phyloP scores from a whole-genome alignment of 345 rosid genomes.

The Salix brachista region DNA sequence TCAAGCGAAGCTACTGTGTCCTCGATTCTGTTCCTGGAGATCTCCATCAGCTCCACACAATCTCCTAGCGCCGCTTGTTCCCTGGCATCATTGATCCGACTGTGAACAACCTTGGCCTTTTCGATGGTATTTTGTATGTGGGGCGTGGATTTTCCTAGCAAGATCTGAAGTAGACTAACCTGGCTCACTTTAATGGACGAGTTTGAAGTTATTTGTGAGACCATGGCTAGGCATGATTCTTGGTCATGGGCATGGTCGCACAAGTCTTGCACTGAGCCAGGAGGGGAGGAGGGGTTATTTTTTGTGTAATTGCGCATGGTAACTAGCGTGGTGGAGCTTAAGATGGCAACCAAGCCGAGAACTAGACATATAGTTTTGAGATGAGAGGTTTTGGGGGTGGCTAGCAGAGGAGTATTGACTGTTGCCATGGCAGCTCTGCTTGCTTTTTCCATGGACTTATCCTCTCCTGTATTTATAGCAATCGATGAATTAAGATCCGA shows the following conservation, averaged over 20 bases:
- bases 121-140: constrained; percentile 21
- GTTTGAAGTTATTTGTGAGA: constrained; percentile 31
- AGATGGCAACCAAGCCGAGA: constrained; percentile 38
- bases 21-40: constrained; percentile 41
- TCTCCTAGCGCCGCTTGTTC: constrained; percentile 43
- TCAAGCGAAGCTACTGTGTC: constrained; percentile 8
- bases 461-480: too few relatives aligned
- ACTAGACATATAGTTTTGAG: constrained; percentile 28
- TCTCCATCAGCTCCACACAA: constrained; percentile 55
- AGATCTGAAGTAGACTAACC: constrained; percentile 24
- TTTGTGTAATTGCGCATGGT: not conserved
- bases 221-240: constrained; percentile 36
- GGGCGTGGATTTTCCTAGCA: constrained; percentile 32
- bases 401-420: constrained; percentile 41
- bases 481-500: too few relatives aligned
- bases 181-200: constrained; percentile 16
- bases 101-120: constrained; percentile 13
- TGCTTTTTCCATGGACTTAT: too few relatives aligned
- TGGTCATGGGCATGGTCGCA: not conserved
- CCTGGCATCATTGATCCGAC: constrained; percentile 31
- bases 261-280: not conserved
- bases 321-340: constrained; percentile 15
- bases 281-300: not conserved
- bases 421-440: constrained; percentile 20
- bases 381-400: constrained; percentile 32